Evolutionary conservation across 2,329 filamentous ascomycete species (phyloP), one percentile per base, ranked within the genome.

Genomic region (Huntiella omanensis): DNA sequence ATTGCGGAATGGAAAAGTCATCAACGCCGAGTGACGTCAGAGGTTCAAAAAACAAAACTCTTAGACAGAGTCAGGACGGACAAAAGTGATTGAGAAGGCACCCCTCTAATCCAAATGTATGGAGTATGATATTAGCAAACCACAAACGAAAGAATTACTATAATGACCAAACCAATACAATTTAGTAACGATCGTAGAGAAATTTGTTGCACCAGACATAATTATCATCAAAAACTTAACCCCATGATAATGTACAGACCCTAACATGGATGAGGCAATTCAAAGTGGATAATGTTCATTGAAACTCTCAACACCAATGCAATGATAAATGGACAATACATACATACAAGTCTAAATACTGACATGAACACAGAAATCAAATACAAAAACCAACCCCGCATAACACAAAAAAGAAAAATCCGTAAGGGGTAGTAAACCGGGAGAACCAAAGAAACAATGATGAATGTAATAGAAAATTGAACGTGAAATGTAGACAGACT

Each of bases 361-460:
- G 37, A 33, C 6, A 42, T 34, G 28, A 35, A 11, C 7, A 17
- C 5, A 16, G 15, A 12, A 45, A 39, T 12, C 15, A 12, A 22
- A 33, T 36, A 47, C 15, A 40, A 17, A 40, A 41, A 33, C 37
- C 41, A 13, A 7, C 2, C 19, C 19, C 12, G 16, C 16, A 42
- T 13, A 42, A 28, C 40, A 12, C 8, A 42, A 32, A 15, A 28
- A 42, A 28, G 11, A 42, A 15, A 11, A 45, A 39, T 17, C 35
- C 6, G 16, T 39, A n/a, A 38, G 10, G 13, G 13, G 36, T 15
- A 38, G 35, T 38, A 28, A 22, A 34, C 16, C 13, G 16, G 11
- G 17, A 33, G 22, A 41, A 4, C 22, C 22, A 49, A 46, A 50
- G 52, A 17, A 51, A 52, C 48, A 33, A 32, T 50, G 41, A 43